phyloP scores from a whole-genome alignment of 2,329 filamentous ascomycete genomes.

The Scolecobasidium constrictum region DNA sequence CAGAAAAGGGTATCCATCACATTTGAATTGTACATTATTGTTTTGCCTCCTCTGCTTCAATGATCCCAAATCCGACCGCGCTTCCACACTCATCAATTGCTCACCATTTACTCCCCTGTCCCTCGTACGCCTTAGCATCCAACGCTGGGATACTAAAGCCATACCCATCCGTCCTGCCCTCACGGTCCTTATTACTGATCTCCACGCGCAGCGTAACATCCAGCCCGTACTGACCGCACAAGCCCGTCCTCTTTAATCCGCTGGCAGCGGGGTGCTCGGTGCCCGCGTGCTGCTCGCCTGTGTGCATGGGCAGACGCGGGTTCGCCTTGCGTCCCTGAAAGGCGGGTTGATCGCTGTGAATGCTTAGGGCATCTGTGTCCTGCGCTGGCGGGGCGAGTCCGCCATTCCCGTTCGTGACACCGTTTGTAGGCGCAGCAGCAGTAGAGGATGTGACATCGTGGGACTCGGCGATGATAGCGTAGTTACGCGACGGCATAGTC shows the following conservation, averaged over 20 bases:
- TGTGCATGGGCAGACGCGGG: conserved; percentile 56
- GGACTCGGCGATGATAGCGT: conserved; percentile 50
- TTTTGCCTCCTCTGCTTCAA: too few species aligned
- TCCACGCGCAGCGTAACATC: conserved; percentile 39
- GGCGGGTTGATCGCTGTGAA: conserved; percentile 8
- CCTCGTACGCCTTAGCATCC: conserved; percentile 15
- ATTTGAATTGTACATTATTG: too few species aligned
- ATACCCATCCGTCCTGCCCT: conserved; percentile 38
- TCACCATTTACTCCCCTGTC: conserved; percentile 8
- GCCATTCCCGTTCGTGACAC: conserved; percentile 14
- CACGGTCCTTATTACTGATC: conserved; percentile 30
- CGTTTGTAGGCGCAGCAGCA: conserved; percentile 17
- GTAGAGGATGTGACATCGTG: conserved; percentile 12
- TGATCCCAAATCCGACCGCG: too few species aligned
- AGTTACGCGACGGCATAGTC: conserved; percentile 67
- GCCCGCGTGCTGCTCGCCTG: conserved; percentile 68
- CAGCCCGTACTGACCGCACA: conserved; percentile 33
- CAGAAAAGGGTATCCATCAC: too few species aligned
- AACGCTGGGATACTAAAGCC: conserved; percentile 38
- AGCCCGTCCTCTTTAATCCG: conserved; percentile 28
- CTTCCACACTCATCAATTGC: not conserved
- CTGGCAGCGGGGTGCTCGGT: conserved; percentile 63
- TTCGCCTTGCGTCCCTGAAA: conserved; percentile 43
- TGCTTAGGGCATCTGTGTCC: not conserved
- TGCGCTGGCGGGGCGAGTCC: conserved; percentile 7